Evolutionary conservation across 108 stramenopile species (phyloP), one percentile per base, ranked within the genome.

Genomic region (Nitzschia inconspicua): DNA sequence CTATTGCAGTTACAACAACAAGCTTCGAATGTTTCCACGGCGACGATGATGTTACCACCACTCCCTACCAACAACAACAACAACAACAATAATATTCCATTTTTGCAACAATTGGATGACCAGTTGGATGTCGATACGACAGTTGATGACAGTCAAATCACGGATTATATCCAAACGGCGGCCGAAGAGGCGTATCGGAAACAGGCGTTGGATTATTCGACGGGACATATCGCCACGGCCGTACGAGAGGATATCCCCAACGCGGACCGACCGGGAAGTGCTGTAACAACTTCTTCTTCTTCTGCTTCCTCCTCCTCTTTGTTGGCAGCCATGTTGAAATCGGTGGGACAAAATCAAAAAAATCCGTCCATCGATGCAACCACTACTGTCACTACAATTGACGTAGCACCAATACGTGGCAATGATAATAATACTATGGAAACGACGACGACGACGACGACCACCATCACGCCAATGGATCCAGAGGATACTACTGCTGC

Each of bases 101-200:
- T 56, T 44, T 8, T 69, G n/a, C 44, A 59, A 25, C 29, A 61
- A 44, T 49, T 56, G 11, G 37, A 60, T 3, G 57, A 46, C 40
- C 46, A 35, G 8, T 58, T 59, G 66, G 50, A 70, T 9, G 60
- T 65, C 4, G 54, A 60, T 37, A 26, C 50, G 44, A 32, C 29
- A 0, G 69, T 64, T 28, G 65, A 65, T 29, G 42, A 42, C 1
- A n/a, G 19, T 11, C 18, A 57, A 29, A 47, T 62, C 23, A 54
- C 65, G 23, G 26, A 43, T 20, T n/a, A n/a, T n/a, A 77, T 59
- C 18, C 28, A 68, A 2, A 59, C 48, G 23, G 57, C 67, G 46
- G 86, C 80, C 32, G 87, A 93, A 57, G 88, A 89, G 58, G 56
- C 72, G 32, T 89, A 89, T 49, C 70, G 85, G 18, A 35, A 69